Conservation (phyloP, 2,329 filamentous ascomycete genomes). For the Ambrosiella beaveri region DNA sequence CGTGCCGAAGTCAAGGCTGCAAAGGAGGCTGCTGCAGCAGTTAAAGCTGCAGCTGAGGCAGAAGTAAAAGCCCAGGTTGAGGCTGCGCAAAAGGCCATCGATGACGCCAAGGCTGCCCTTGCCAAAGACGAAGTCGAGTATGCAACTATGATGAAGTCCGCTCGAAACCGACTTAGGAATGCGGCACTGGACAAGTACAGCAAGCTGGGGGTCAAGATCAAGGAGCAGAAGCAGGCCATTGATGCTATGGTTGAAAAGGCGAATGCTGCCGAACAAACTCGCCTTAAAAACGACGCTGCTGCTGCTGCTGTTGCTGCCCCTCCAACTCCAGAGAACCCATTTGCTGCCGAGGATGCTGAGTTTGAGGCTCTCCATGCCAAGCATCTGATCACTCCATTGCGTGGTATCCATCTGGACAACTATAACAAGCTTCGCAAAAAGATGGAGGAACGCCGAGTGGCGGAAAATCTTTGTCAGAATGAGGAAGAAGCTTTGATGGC, state of each 20-base stretch:
- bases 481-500: conserved; percentile 5
- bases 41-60: background rate
- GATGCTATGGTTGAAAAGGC: background rate
- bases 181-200: background rate
- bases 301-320: background rate
- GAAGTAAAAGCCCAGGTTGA: conserved; percentile 4
- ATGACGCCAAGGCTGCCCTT: background rate
- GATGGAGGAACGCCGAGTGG: conserved; percentile 3
- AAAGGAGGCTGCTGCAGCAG: conserved; percentile 5
- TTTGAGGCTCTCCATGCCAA: conserved; percentile 27
- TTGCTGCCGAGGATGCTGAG: conserved; percentile 37
- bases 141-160: background rate
- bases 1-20: conserved; percentile 8
- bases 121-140: conserved; percentile 6
- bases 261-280: background rate
- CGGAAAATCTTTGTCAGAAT: conserved; percentile 1
- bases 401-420: conserved; percentile 7
- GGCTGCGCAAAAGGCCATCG: background rate
- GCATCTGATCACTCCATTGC: conserved; percentile 20
- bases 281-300: conserved; percentile 1
- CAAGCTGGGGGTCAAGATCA: background rate
- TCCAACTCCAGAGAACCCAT: conserved; percentile 1
- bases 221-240: background rate
- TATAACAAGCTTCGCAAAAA: conserved; percentile 9
- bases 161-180: background rate